Evolutionary conservation across 2,329 filamentous ascomycete genomes (phyloP).

Genomic region (Parascedosporium putredinis): DNA sequence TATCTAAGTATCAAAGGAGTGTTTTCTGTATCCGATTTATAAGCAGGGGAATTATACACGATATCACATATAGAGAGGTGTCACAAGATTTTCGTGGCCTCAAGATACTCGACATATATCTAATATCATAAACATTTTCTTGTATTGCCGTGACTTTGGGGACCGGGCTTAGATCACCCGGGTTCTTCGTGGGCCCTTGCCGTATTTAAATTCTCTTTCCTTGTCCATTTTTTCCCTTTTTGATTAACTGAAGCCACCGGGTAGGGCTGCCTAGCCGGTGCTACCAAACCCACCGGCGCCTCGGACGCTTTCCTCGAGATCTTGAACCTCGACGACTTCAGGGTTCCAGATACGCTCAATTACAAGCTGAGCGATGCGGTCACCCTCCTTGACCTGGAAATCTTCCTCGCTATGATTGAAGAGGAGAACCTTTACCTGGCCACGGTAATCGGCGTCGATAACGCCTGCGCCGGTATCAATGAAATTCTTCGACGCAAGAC

Average conservation of each 20-base stretch:
- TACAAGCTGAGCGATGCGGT: slow-evolving; percentile 87
- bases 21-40: neutral
- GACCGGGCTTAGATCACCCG: too few species aligned
- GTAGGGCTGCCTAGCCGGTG: slow-evolving; percentile 43
- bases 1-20: neutral
- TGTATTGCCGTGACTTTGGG: too few species aligned
- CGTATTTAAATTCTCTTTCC: neutral
- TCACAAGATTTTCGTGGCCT: too few species aligned
- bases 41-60: neutral
- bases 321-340: slow-evolving; percentile 77
- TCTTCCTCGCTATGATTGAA: slow-evolving; percentile 85
- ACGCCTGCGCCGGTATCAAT: slow-evolving; percentile 95
- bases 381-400: slow-evolving; percentile 72
- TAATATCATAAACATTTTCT: too few species aligned
- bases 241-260: too few species aligned
- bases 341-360: slow-evolving; percentile 92
- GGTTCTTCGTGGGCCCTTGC: too few species aligned
- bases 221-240: too few species aligned
- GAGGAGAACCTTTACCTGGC: slow-evolving; percentile 84
- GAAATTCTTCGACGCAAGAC: slow-evolving; percentile 84
- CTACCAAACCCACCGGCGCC: slow-evolving; percentile 89
- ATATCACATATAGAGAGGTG: slow-evolving; percentile 1
- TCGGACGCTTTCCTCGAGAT: slow-evolving; percentile 81
- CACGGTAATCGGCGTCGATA: slow-evolving; percentile 95
- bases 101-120: too few species aligned